Evolutionary conservation across 805 yeast species (phyloP).

Genomic region (Hanseniaspora hatyaiensis): DNA sequence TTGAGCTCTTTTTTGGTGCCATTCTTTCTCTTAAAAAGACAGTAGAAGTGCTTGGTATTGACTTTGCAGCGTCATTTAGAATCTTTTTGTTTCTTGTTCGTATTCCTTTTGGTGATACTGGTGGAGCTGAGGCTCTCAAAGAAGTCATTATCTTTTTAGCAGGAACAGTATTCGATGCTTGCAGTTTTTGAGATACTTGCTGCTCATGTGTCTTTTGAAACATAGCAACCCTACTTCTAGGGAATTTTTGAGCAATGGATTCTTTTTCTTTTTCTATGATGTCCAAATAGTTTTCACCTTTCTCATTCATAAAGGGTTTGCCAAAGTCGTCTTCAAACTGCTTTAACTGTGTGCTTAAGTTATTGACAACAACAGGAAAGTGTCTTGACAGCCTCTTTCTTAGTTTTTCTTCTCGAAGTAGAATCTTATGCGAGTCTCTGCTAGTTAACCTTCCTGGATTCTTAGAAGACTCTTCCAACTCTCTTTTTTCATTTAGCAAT

Average conservation of each 20-base stretch:
- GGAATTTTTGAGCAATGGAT: constrained; percentile 27
- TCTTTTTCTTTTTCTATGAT: constrained; percentile 27
- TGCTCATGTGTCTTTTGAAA: constrained; percentile 8
- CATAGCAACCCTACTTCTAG: constrained; percentile 26
- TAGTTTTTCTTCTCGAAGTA: constrained; percentile 67
- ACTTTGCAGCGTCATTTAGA: constrained; percentile 2
- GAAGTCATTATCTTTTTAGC: neutral
- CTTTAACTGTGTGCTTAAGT: constrained; percentile 37
- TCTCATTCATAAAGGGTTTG: constrained; percentile 25
- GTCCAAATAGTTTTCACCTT: constrained; percentile 22
- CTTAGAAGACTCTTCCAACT: constrained; percentile 56
- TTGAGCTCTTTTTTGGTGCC: neutral
- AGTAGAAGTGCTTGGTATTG: neutral
- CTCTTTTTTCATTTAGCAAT: constrained; percentile 47
- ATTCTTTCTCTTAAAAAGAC: neutral
- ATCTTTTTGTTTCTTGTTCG: constrained; percentile 9
- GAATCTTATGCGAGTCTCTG: constrained; percentile 64
- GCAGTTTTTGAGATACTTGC: neutral
- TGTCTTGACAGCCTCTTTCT: constrained; percentile 56
- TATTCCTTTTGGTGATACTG: constrained; percentile 1
- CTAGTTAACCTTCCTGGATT: constrained; percentile 71
- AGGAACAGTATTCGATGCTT: neutral
- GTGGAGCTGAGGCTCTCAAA: neutral
- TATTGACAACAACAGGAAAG: constrained; percentile 51
- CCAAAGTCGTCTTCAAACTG: constrained; percentile 38